Evolutionary conservation across 805 yeast genomes (phyloP), one percentile per base, ranked within the genome.

Genomic region (Yamadazyma phyllophila): DNA sequence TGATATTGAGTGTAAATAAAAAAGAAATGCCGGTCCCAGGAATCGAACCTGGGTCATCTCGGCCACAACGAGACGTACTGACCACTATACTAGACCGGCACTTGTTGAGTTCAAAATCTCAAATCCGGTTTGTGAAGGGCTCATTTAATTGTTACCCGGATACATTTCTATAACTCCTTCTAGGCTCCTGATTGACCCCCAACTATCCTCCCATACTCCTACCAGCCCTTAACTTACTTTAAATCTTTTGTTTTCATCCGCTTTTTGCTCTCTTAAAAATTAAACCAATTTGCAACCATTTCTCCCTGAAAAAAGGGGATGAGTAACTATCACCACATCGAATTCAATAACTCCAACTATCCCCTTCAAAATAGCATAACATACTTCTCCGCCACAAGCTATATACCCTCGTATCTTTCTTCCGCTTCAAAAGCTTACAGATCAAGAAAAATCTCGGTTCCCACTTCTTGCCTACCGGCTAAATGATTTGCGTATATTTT

Each of bases 1-100:
- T n/a, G n/a, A n/a, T n/a, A n/a, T n/a, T n/a, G n/a, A n/a, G n/a
- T n/a, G n/a, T n/a, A n/a, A n/a, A 11, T 2, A 9, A 38, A 47
- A 50, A 47, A 40, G 39, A 35, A 34, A 11, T 69, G 74, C 74
- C 71, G 72, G 67, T 66, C 70, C 74, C 74, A 67, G 73, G 73
- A 69, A 69, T 67, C 74, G 74, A 69, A 69, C 73, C 59, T 67
- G 74, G 73, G 74, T 69, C 60, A 62, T 65, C 58, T 67, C 74
- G 71, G 74, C 74, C 74, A 67, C 73, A 67, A 67, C 70, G 73
- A 67, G 58, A 63, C 65, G 74, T 69, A 68, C 74, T 68, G 49
- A 67, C 72, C 73, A 69, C 73, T 67, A 67, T 68, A 68, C 73
- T 61, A 67, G 63, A 56, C 59, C 60, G 63, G 62, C 58, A 44